Percentiles rank a stretch among this genome's conserved stretches.
Evolutionary conservation across 306 rosid species (phyloP).

Genomic region (Luffa aegyptiaca): DNA sequence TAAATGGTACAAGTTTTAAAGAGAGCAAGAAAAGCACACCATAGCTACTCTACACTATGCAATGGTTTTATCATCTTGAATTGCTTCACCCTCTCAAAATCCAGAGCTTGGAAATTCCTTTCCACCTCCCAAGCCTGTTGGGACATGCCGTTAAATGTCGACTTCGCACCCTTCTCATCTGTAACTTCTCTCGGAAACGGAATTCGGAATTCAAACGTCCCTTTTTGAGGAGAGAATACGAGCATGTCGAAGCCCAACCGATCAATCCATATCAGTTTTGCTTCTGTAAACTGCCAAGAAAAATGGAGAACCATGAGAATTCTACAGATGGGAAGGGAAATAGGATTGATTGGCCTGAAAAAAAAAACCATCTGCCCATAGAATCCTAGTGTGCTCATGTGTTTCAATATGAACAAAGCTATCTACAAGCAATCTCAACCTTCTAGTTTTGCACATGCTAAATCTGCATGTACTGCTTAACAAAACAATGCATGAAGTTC

Average conservation of each 20-base stretch:
- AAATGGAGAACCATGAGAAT: neutral
- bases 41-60: neutral
- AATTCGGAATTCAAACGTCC: constrained; percentile 64
- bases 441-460: neutral
- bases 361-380: neutral
- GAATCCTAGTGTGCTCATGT: neutral
- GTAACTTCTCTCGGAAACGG: constrained; percentile 81
- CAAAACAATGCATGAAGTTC: neutral
- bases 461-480: neutral
- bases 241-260: constrained; percentile 82
- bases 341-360: neutral
- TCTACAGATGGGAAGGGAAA: neutral
- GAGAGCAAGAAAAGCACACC: neutral
- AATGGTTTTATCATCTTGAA: constrained; percentile 39
- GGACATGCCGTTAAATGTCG: constrained; percentile 80
- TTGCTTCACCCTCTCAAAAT: constrained; percentile 60
- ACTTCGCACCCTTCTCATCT: constrained; percentile 84
- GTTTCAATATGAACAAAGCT: neutral
- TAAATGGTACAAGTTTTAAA: neutral
- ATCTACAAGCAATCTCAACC: neutral
- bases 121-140: constrained; percentile 97
- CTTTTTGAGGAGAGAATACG: constrained; percentile 40
- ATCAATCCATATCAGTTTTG: constrained; percentile 88
- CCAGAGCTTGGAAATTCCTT: constrained; percentile 45
- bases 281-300: constrained; percentile 54